Conservation (phyloP, 768 basidiomycete genomes). For the Neoboletus magnificus region DNA sequence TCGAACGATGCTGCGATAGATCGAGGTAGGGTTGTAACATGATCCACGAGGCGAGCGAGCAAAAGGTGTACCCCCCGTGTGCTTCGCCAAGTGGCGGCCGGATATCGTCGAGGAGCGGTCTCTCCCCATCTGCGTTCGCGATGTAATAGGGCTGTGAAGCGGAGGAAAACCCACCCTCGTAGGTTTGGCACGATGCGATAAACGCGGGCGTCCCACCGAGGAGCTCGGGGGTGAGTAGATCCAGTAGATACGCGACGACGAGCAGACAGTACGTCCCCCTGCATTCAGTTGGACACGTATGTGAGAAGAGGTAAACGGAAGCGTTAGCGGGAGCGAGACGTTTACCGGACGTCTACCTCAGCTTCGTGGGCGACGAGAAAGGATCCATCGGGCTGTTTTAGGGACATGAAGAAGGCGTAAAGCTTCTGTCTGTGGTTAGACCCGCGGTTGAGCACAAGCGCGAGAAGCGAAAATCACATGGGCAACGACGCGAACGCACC, state of each 20-base stretch:
- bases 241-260: slow-evolving; percentile 74
- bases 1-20: background rate
- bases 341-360: slow-evolving; percentile 92
- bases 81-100: slow-evolving; percentile 89
- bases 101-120: slow-evolving; percentile 39
- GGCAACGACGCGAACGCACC: slow-evolving; percentile 41
- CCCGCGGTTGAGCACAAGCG: background rate
- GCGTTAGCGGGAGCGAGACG: slow-evolving; percentile 11
- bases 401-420: slow-evolving; percentile 85
- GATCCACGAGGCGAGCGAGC: slow-evolving; percentile 82
- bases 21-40: slow-evolving; percentile 61
- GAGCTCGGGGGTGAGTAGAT: slow-evolving; percentile 87
- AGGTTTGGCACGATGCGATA: slow-evolving; percentile 90
- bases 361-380: slow-evolving; percentile 85
- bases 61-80: slow-evolving; percentile 97
- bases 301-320: no score
- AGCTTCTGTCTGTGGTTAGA: slow-evolving; percentile 50
- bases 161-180: slow-evolving; percentile 92
- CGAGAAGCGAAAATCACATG: background rate
- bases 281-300: background rate
- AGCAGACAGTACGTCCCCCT: slow-evolving; percentile 96
- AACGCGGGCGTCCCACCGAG: slow-evolving; percentile 72
- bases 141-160: slow-evolving; percentile 68
- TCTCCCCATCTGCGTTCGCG: slow-evolving; percentile 12
- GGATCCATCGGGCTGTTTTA: slow-evolving; percentile 92